phyloP scores from a whole-genome alignment of 2,329 filamentous ascomycete genomes.

The Aureobasidium melanogenum region DNA sequence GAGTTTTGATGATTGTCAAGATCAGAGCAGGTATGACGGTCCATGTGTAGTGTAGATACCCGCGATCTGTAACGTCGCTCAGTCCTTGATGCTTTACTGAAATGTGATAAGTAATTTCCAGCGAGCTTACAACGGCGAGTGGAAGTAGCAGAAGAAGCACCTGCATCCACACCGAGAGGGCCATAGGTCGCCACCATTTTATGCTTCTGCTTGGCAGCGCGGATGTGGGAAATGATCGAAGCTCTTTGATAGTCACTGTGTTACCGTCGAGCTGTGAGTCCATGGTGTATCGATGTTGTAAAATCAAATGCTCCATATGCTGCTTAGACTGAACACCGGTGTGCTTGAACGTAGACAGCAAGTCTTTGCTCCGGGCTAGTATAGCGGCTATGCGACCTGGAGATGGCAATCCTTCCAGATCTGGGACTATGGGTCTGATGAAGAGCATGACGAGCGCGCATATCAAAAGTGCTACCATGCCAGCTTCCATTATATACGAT shows the following conservation, averaged over 20 bases:
- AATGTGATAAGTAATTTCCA: not conserved
- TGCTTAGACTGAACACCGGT: not conserved
- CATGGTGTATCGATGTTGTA: not conserved
- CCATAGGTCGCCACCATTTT: not conserved
- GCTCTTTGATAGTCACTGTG: not conserved
- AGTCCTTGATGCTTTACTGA: not conserved
- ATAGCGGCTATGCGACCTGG: not conserved
- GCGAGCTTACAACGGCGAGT: not conserved
- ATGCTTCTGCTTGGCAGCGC: rapidly evolving
- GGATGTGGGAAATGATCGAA: not conserved
- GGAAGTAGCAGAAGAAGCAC: not conserved
- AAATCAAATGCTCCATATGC: not conserved
- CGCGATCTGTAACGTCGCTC: not conserved
- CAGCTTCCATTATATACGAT: not conserved
- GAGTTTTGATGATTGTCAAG: not conserved
- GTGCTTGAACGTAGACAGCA: not conserved
- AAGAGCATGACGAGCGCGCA: not conserved
- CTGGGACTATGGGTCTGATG: not conserved
- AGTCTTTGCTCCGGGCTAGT: not conserved
- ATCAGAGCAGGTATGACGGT: not conserved
- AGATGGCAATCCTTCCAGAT: not conserved
- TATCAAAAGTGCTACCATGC: not conserved
- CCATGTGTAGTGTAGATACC: not conserved
- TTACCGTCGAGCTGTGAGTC: not conserved
- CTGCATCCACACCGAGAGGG: not conserved